A percentile compares a stretch with the other conserved stretches of the same genome.
Evolutionary conservation across 1,284 basidiomycete genomes (phyloP).

Genomic region (Moesziomyces sp.): DNA sequence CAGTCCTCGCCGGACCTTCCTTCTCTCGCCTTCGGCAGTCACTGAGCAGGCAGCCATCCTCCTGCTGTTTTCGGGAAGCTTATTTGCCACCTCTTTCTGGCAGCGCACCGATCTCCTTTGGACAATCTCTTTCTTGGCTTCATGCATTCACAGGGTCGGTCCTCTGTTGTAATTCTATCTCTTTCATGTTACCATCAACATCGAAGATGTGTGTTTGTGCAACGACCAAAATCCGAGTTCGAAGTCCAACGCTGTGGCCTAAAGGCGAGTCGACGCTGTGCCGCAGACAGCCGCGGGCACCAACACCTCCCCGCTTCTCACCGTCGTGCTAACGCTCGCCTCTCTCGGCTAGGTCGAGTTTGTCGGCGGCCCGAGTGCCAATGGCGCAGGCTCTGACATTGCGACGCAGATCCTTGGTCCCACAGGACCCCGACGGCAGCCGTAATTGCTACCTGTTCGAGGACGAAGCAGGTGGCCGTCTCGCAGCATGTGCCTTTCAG

Average conservation of each 20-base stretch:
- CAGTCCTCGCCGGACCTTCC: slow-evolving; percentile 36
- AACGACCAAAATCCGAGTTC: too few species aligned
- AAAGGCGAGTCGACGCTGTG: too few species aligned
- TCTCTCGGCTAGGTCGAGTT: slow-evolving; percentile 73
- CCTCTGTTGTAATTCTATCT: slow-evolving; percentile 41
- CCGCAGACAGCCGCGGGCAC: slow-evolving; percentile 36
- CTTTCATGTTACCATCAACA: too few species aligned
- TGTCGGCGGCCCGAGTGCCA: slow-evolving; percentile 78
- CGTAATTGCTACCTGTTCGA: slow-evolving; percentile 84
- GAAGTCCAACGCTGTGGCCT: too few species aligned
- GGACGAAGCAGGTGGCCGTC: slow-evolving; percentile 78
- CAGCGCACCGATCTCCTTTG: background rate
- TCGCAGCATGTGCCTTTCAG: slow-evolving; percentile 78
- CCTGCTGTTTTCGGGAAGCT: too few species aligned
- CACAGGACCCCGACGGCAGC: slow-evolving; percentile 79
- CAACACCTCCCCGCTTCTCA: slow-evolving; percentile 70
- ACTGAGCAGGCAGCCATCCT: slow-evolving; percentile 1
- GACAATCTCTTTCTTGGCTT: slow-evolving; percentile 6
- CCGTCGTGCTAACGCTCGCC: slow-evolving; percentile 65
- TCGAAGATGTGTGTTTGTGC: too few species aligned
- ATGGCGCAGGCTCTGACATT: slow-evolving; percentile 75
- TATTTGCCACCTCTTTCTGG: too few species aligned
- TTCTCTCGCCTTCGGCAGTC: slow-evolving; percentile 8
- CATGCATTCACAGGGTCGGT: slow-evolving; percentile 19
- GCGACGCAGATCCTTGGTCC: slow-evolving; percentile 86